Base-by-base conservation (phyloP, 768 basidiomycete species). In the Ramaria sp. region DNA sequence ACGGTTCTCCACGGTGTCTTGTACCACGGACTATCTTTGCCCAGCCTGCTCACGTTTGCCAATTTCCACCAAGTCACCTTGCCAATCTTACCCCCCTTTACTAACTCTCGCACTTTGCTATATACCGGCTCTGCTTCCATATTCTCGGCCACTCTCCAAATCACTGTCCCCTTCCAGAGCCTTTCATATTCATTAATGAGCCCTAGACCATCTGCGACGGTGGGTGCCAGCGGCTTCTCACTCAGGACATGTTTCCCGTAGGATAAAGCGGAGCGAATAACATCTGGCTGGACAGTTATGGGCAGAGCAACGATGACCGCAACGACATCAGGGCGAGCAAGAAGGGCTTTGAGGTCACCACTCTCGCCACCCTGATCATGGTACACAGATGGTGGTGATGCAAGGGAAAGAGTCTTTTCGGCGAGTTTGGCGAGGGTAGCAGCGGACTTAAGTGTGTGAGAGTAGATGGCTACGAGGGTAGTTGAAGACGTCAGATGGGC, bases 201-300 rank as follows among this genome's bases (percentile, higher is more conserved):
- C 57, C 71, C 70, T 44, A 79, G 67, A 0, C 85, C 90, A 2
- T 70, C 68, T 27, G 73, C 73, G 43, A 91, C 79, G 61, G 85
- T 82, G 39, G 81, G 73, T 3, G 81, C 88, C 13, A 92, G 75
- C 5, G 92, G 92, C 63, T 94, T 94, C 72, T 95, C 91, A 66
- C 83, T 85, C 57, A 93, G 64, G 48, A 94, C 88, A 63, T 93
- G 87, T 69, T 94, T 95, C 25, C 90, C 87, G 2, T 87, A 85
- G 0, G 71, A 76, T 36, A 85, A 69, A 0, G 78, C 77, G 61
- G 76, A 78, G 55, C 78, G 66, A 52, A 94, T 71, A 56, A 92
- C 70, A 16, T 69, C 66, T 1, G 90, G 88, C 65, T 91, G 89
- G 3, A 74, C 61, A 0, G 80, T 76, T 63, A 94, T 92, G 0